Base-by-base conservation (phyloP, 148 eudicot genomes). In the Spergularia bocconei region DNA sequence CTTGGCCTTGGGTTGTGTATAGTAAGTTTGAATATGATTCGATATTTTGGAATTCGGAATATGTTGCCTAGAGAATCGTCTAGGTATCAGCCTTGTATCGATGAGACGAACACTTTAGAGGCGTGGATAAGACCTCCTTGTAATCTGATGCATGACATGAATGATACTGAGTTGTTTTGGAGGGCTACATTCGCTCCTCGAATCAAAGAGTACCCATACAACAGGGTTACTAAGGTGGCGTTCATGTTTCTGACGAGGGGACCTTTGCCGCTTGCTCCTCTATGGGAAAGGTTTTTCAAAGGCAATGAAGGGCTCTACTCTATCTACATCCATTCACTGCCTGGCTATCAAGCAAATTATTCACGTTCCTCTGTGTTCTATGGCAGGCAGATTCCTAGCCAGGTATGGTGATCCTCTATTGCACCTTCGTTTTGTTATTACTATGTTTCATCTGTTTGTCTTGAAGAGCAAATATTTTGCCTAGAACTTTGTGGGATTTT, bases 221-320 rank as follows among this genome's bases (percentile, higher is more conserved):
- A 47, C 9, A 79, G 89, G 75, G 79, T 67, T 33, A 79, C 82
- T 17, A 86, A 84, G 85, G 59, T 86, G n/a, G 89, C 89, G 2
- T 86, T 86, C 72, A 79, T 86, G 88, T 83, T 86, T 69, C 53
- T 86, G 15, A 81, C 88, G 2, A 78, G 88, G 51, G 88, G 88
- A 5, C 86, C 86, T 55, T 59, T 86, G 66, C 88, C 88, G 13
- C 75, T 86, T 23, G 48, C 84, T 4, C 88, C 86, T 66, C 79
- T 86, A 0, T 86, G 88, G 88, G 88, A 86, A 51, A 73, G 71
- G 75, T 86, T 83, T 54, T 86, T 86, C 38, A 41, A 14, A 36
- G 86, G 88, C 39, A 75, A 81, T 41, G 75, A 86, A 17, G 86
- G 84, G 12, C 64, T 73, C 12, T 86, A 78, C 69, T 78, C 88